Evolutionary conservation across 1,284 basidiomycete species (phyloP), one percentile per base, ranked within the genome.

Genomic region (Ganoderma boninense): DNA sequence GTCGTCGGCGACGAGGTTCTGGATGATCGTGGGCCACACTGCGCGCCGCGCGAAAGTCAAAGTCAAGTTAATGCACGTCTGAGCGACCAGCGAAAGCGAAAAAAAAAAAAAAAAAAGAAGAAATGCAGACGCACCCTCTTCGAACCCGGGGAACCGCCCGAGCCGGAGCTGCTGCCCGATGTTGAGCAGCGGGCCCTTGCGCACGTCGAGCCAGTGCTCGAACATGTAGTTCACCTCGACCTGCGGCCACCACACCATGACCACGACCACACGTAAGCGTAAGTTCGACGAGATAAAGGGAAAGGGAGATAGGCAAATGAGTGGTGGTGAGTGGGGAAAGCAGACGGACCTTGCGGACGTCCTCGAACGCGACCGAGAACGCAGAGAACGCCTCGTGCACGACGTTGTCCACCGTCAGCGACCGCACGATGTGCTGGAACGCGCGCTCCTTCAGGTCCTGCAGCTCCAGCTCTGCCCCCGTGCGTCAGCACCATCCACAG

Each of bases 381-480:
- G 92, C 89, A 6, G 93, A 94, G 77, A 97, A 97, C 54, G 94
- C 90, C 79, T 97, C 95, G 75, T 92, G 92, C 1, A 93, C 92
- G 60, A 97, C 92, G 79, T 96, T 97, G 40, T 92, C 87, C 5
- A 93, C 87, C 0, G 90, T 91, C 57, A 97, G 84, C 2, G 90
- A 91, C 70, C 89, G 90, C 71, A 90, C 84, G 59, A 97, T 95
- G 80, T 96, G 92, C 79, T 90, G 86, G 69, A 90, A 90, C 26
- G 94, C 93, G 63, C 90, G 86, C 26, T 88, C 86, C 78, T 91
- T 92, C 66, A 95, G 80, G 49, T 93, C 92, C 40, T 82, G 77
- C 44, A 95, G 82, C 72, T 90, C 90, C 44, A 95, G 84, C 81
- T 92, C 92, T 90, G 74, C 29, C 32, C 29, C 29, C 29, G 29